Conservation (phyloP, 2,329 filamentous ascomycete species). For the Diaporthe sp. region DNA sequence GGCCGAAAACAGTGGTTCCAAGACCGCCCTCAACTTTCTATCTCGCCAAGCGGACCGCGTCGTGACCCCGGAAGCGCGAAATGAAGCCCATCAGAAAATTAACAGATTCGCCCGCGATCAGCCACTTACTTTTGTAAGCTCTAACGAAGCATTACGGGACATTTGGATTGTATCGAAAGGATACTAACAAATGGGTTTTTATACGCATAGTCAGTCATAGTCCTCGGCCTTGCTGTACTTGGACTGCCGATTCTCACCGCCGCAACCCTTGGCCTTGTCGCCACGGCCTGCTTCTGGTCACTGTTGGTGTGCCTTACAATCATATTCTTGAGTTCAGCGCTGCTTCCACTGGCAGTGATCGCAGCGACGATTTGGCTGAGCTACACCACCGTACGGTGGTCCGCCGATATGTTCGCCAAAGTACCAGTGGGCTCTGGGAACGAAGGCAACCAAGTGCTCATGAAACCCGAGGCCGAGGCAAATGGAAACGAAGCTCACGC, state of each 20-base stretch:
- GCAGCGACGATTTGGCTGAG: neutral
- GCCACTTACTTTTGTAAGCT: neutral
- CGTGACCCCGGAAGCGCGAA: neutral
- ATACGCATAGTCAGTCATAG: neutral
- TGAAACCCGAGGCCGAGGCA: neutral
- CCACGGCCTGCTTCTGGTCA: neutral
- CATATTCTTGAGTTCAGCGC: neutral
- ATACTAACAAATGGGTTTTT: neutral
- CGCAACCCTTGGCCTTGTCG: neutral
- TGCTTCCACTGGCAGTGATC: neutral
- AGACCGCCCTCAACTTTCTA: neutral
- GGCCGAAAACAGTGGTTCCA: neutral
- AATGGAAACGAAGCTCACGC: slow-evolving; percentile 7
- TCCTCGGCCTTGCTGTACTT: neutral
- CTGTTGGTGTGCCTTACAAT: neutral
- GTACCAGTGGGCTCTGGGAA: slow-evolving; percentile 9
- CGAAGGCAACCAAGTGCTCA: slow-evolving; percentile 1
- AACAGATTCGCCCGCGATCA: neutral
- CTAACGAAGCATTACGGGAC: fast-evolving
- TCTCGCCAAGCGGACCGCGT: neutral
- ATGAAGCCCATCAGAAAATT: neutral
- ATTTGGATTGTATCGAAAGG: fast-evolving
- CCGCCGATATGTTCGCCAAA: neutral
- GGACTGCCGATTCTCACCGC: neutral
- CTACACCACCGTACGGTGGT: neutral